Conservation (phyloP, 225 moss, liverwort and hornwort genomes). For the Physcomitrium patens region DNA sequence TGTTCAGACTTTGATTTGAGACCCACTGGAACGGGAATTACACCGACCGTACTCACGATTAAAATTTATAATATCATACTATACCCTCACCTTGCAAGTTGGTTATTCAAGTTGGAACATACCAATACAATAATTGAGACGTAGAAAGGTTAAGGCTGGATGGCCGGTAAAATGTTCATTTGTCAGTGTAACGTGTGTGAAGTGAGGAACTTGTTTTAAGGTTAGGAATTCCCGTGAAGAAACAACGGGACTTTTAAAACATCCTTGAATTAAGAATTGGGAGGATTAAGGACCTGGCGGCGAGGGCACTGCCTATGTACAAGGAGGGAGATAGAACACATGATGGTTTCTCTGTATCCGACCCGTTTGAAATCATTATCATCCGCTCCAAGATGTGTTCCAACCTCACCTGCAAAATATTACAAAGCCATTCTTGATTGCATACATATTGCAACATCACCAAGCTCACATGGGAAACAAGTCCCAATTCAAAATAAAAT, state of each 20-base stretch:
- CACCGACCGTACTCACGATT: no score
- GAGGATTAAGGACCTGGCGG: slow-evolving; percentile 56
- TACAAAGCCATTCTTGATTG: not conserved
- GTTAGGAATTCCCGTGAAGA: not conserved
- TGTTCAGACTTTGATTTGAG: no score
- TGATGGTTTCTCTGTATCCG: slow-evolving; percentile 88
- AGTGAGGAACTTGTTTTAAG: not conserved
- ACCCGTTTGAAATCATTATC: slow-evolving; percentile 85
- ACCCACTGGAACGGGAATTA: no score
- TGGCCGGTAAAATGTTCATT: not conserved
- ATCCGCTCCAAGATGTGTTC: slow-evolving; percentile 91
- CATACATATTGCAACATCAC: not conserved
- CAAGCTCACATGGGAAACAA: not conserved
- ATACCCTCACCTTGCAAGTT: not conserved
- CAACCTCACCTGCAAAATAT: slow-evolving; percentile 72
- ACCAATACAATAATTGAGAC: not conserved
- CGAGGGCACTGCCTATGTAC: slow-evolving; percentile 89
- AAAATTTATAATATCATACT: not conserved
- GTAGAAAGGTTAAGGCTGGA: not conserved
- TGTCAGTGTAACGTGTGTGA: not conserved
- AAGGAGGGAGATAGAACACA: slow-evolving; percentile 73
- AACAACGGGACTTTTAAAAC: slow-evolving; percentile 8
- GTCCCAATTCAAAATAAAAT: not conserved
- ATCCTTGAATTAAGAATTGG: not conserved
- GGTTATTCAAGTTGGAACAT: not conserved